Percentiles rank a stretch among this genome's conserved stretches.
Evolutionary conservation across 208 protist genomes (phyloP).

Genomic region (Borovskyia barvae): DNA sequence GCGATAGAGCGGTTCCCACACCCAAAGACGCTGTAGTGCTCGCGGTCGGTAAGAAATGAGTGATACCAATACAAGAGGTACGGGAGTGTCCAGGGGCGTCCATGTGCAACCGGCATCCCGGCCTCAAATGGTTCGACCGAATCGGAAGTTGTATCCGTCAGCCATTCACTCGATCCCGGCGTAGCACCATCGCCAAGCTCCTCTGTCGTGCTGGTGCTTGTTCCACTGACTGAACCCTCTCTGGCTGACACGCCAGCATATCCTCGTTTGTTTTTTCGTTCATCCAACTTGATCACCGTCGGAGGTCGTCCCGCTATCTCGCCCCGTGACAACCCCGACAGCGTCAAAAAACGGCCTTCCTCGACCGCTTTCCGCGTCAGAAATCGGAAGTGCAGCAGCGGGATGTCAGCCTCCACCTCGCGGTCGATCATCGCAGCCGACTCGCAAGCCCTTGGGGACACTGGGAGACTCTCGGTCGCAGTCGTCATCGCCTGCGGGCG

Average conservation of each 20-base stretch:
- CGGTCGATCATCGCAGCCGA: constrained; percentile 17
- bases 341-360: constrained; percentile 5
- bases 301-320: background rate
- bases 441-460: constrained; percentile 20
- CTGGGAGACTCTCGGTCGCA: constrained; percentile 23
- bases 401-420: constrained; percentile 50
- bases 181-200: too few relatives aligned
- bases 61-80: constrained; percentile 58
- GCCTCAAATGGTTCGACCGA: constrained; percentile 1
- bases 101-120: constrained; percentile 1
- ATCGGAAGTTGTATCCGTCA: too few relatives aligned
- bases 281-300: background rate
- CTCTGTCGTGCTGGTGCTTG: too few relatives aligned
- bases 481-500: constrained; percentile 26
- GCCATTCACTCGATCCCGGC: too few relatives aligned
- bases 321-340: constrained; percentile 9
- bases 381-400: constrained; percentile 54
- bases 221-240: too few relatives aligned
- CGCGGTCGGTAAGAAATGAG: constrained; percentile 35
- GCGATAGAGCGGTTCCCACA: constrained; percentile 47
- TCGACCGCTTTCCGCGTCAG: constrained; percentile 22
- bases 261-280: too few relatives aligned
- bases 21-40: constrained; percentile 42
- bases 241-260: too few relatives aligned
- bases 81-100: constrained; percentile 43